These are phyloP conservation scores for Achlya hypogyna DNA, from an alignment of 352 stramenopile genomes.

Conservation along the genomic window DNA sequence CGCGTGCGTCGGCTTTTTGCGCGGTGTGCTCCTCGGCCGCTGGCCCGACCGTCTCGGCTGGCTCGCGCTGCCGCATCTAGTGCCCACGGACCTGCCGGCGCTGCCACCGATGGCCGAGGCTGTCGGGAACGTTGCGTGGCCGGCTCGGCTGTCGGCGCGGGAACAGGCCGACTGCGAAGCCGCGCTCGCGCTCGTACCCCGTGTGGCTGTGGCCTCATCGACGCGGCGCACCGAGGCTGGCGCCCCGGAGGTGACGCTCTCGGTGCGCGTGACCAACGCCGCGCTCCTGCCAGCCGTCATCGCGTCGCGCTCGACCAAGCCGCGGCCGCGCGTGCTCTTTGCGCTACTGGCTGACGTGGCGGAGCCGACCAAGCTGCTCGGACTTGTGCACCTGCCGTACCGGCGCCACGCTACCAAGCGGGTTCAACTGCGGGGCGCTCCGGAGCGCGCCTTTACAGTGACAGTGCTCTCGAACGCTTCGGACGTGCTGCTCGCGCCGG, in stretches of 20 bases:
- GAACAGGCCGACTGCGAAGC: not conserved
- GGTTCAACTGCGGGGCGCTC: not conserved
- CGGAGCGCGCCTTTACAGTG: not conserved
- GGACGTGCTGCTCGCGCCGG: not conserved
- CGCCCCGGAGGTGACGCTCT: not conserved
- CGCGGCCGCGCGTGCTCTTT: conserved; percentile 7
- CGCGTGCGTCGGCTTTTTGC: not conserved
- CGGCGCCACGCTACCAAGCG: not conserved
- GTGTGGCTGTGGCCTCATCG: not conserved
- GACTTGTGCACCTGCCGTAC: conserved; percentile 6
- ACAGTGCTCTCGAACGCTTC: not conserved
- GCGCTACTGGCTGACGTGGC: not conserved
- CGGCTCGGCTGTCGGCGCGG: not conserved
- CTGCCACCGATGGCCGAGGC: not conserved
- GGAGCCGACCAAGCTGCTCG: not conserved
- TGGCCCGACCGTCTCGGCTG: not conserved
- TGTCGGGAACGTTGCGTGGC: not conserved
- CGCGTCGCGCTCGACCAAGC: conserved; percentile 4
- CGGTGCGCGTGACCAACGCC: not conserved
- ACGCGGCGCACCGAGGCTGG: not conserved
- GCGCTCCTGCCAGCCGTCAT: conserved; percentile 1
- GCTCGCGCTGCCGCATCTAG: conserved; percentile 5
- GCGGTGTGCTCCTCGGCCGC: not conserved
- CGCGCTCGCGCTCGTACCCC: not conserved
- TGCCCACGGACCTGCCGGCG: not conserved